phyloP scores from a whole-genome alignment of 495 filamentous ascomycete species.

The Aspergillus olivimuriae region DNA sequence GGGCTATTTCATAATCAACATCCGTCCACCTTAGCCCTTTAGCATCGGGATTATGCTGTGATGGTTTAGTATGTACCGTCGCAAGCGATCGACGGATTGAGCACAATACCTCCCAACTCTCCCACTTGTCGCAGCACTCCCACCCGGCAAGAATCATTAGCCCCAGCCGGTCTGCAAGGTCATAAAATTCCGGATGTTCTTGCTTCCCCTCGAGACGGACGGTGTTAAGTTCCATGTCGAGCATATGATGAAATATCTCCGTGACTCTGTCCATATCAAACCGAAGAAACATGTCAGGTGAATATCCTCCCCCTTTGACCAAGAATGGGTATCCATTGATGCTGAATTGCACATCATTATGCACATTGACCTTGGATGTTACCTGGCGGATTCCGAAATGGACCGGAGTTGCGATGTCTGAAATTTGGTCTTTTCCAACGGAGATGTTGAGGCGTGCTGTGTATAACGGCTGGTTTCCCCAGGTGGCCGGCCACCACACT shows the following conservation, averaged over 20 bases:
- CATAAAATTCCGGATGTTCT: constrained; percentile 54
- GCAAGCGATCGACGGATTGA: no score
- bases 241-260: constrained; percentile 42
- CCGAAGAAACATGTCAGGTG: constrained; percentile 56
- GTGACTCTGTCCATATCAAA: constrained; percentile 40
- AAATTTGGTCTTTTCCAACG: constrained; percentile 20
- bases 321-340: constrained; percentile 54
- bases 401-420: constrained; percentile 31
- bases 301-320: constrained; percentile 54
- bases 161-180: constrained; percentile 51
- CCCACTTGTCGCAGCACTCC: constrained; percentile 69
- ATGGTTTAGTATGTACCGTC: background rate
- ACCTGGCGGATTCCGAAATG: constrained; percentile 53
- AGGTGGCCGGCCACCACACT: constrained; percentile 74
- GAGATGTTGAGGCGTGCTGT: constrained; percentile 36
- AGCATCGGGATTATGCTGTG: constrained; percentile 48
- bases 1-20: constrained; percentile 48
- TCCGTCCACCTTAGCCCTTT: constrained; percentile 42
- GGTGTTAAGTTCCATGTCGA: constrained; percentile 58
- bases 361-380: constrained; percentile 40
- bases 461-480: constrained; percentile 72
- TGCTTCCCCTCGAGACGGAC: constrained; percentile 59
- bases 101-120: constrained; percentile 52
- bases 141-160: constrained; percentile 59
- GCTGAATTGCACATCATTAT: constrained; percentile 49